These are phyloP conservation scores for bread wheat (Triticum aestivum) DNA, from an alignment of 176 grass and related monocot species.

Conservation along the genomic window IWGSC_CS_RefSeq_v2.1 NC_057800.1:550927617-550928116, in stretches of 20 bases:
- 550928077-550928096: background rate
- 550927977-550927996: background rate
- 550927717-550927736: conserved; percentile 33
- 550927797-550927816: conserved; percentile 52
- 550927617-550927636: conserved; percentile 27
- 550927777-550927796: conserved; percentile 61
- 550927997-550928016: background rate
- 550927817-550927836: conserved; percentile 41
- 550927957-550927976: background rate
- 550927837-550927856: conserved; percentile 29
- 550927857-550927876: conserved; percentile 19
- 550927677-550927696: conserved; percentile 19
- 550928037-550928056: background rate
- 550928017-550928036: background rate
- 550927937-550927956: no score
- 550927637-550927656: conserved; percentile 34
- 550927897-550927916: no score
- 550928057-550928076: background rate
- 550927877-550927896: no score
- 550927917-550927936: no score
- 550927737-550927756: background rate
- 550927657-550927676: conserved; percentile 43
- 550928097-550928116: conserved; percentile 20
- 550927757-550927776: conserved; percentile 44
- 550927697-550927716: conserved; percentile 5